Base-by-base conservation (phyloP, 177 flowering plant genomes). In the Vitis hybrid region DNA sequence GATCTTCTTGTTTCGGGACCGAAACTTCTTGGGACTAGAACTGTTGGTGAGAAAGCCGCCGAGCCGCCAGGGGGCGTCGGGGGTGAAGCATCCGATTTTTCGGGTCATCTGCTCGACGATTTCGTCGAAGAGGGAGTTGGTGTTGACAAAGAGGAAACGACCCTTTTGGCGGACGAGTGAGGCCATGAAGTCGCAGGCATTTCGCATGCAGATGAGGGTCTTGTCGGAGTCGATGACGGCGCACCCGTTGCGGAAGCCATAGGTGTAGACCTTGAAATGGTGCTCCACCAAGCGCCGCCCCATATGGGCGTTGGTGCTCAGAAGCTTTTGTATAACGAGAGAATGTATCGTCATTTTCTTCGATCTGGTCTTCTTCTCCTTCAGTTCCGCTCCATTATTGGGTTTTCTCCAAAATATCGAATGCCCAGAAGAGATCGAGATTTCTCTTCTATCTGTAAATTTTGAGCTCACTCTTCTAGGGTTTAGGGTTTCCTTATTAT, bases 201-300 rank as follows among this genome's bases (percentile, higher is more conserved):
- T 82, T 12, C 92, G 84, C 65, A 90, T 80, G 74, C 86, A 82
- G 53, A 88, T 83, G 0, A 88, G 78, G 74, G 92, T 90, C 60
- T 83, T 86, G 78, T 90, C 95, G 52, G 91, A 78, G 70, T 90
- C 91, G 75, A 88, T 73, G 45, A 90, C 75, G 67, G 86, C 66
- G 56, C 73, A 39, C 39, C 68, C 74, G 65, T 90, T 90, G 15
- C 90, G 89, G 16, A 73, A n/a, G 56, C 95, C 95, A 50, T 72
- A 77, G 16, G 85, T 74, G 85, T 61, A 88, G 71, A 70, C 55
- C 68, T 90, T 90, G 83, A 90, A 81, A 65, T 87, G 90, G 66
- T 86, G 80, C 14, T 83, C 73, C 10, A 82, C 83, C 10, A 74
- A 75, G 14, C 81, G 85, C 10, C 83, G 84, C 4, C 90, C 89